Base-by-base conservation (phyloP, 345 rosid species). In the Eucalyptus victrix region DNA sequence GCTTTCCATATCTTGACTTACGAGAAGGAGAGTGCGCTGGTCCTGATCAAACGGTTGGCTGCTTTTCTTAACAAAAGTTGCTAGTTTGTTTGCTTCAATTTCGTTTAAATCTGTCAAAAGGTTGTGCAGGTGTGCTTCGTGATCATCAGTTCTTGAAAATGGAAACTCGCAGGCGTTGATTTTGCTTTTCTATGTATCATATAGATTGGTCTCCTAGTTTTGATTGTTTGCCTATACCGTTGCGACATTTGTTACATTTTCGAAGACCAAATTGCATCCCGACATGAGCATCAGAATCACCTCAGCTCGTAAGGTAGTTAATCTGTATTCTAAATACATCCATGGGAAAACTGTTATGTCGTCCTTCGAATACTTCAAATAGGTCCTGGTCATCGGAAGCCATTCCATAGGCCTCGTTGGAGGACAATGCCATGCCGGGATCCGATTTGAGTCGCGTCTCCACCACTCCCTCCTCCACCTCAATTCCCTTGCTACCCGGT, bases 181-280 rank as follows among this genome's bases (percentile, higher is more conserved):
- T 37, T 37, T 42, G 45, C 81, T 37, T 72, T 34, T 34, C 44
- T 72, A 10, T 72, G 13, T 72, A 34, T 69, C 18, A 34, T 34
- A 9, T 34, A 69, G 65, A 60, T 62, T 62, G 34, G 0, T 12
- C 28, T 93, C 94, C 21, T 94, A 89, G 87, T 94, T 94, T 60
- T 94, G 96, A 93, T 92, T 94, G 14, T 93, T 94, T 2, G 49
- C 92, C 93, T 26, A 81, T 40, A n/a, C 23, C 4, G 6, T 72
- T 10, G 81, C 7, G 44, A 37, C 10, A 72, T 72, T 34, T 19
- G 26, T 19, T 19, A 34, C 26, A 18, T 19, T 72, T 72, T 37
- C 28, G 11, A 37, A 34, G 24, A 72, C 45, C 81, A 37, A 72
- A 12, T 37, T 34, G 45, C 81, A 72, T 72, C 81, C 81, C 26